phyloP scores from a whole-genome alignment of 1,284 basidiomycete species.

The Fomitiporia mediterranea region DNA sequence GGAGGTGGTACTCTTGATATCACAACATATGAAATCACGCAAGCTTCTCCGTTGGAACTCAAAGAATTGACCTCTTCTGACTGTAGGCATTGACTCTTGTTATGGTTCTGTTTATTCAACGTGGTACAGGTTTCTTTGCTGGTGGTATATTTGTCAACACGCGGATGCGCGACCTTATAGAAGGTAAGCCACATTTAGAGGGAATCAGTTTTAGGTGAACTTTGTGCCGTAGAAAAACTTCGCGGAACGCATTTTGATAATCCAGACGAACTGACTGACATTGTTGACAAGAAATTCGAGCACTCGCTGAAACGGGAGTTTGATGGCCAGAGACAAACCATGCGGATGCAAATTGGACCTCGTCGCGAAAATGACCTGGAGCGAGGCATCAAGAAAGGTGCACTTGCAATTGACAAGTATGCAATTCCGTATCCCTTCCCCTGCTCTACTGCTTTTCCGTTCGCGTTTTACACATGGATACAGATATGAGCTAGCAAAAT shows the following conservation, averaged over 20 bases:
- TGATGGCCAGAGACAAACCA: conserved; percentile 55
- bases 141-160: conserved; percentile 73
- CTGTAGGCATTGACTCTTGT: conserved; percentile 39
- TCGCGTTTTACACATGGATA: no score
- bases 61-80: conserved; percentile 77
- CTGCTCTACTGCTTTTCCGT: no score
- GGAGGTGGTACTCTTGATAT: conserved; percentile 78
- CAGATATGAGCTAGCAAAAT: no score
- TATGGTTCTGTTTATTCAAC: not conserved
- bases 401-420: conserved; percentile 64
- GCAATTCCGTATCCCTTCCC: no score
- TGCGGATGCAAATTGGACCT: conserved; percentile 69
- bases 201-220: not conserved
- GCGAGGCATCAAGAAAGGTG: conserved; percentile 66
- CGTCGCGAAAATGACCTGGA: conserved; percentile 62
- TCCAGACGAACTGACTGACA: conserved; percentile 61
- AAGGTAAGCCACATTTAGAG: no score
- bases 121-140: conserved; percentile 74
- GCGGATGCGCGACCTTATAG: not conserved
- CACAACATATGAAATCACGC: conserved; percentile 67
- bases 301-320: conserved; percentile 75
- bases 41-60: conserved; percentile 65
- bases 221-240: conserved; percentile 1
- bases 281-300: conserved; percentile 61
- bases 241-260: conserved; percentile 44